Evolutionary conservation across 768 basidiomycete genomes (phyloP).

Genomic region (Leccinum pellstonianum): DNA sequence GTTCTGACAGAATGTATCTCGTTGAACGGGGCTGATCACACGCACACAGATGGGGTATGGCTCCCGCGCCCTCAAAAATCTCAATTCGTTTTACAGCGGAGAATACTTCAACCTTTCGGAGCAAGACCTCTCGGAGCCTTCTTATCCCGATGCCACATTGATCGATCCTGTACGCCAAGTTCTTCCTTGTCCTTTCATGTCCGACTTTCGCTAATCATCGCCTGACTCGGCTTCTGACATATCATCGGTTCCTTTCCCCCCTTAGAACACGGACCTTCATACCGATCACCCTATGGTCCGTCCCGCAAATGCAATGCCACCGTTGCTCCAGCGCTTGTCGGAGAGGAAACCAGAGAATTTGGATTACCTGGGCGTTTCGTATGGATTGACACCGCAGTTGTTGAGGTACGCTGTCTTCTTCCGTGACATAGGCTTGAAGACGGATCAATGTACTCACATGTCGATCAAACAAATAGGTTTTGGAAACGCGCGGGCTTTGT

Average conservation of each 20-base stretch:
- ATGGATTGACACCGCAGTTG: conserved; percentile 85
- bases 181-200: background rate
- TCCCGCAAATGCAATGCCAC: conserved; percentile 78
- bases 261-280: conserved; percentile 55
- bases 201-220: background rate
- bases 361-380: conserved; percentile 96
- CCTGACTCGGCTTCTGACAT: background rate
- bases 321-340: conserved; percentile 84
- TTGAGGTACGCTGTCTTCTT: conserved; percentile 50
- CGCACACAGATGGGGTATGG: conserved; percentile 90
- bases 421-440: background rate
- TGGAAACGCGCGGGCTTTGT: conserved; percentile 95
- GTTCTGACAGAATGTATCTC: background rate
- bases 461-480: conserved; percentile 50
- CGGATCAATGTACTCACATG: background rate
- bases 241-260: background rate
- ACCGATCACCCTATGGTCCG: conserved; percentile 78
- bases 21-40: conserved; percentile 3
- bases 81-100: conserved; percentile 91
- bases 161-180: conserved; percentile 44
- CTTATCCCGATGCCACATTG: conserved; percentile 57
- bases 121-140: conserved; percentile 40
- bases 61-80: conserved; percentile 77
- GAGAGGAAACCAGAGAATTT: conserved; percentile 87
- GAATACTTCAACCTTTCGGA: conserved; percentile 90